phyloP scores from a whole-genome alignment of 345 rosid genomes.

The Eucalyptus grandis region DNA sequence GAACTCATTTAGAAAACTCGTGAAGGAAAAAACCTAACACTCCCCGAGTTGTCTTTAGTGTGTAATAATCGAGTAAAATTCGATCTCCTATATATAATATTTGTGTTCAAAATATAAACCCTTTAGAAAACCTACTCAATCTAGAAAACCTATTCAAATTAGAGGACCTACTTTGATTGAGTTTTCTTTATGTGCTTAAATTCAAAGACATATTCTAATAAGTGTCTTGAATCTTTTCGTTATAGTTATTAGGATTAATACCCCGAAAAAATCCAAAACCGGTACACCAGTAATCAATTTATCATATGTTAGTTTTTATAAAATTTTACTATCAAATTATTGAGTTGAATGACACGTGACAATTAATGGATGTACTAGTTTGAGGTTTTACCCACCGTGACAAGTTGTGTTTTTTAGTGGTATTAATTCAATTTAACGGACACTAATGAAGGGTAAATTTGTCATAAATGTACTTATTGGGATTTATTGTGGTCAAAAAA shows the following conservation, averaged over 20 bases:
- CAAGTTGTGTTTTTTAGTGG: too few species aligned
- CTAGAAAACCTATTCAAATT: not conserved
- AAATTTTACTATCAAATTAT: too few species aligned
- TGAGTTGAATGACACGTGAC: fast-evolving
- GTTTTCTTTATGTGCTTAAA: not conserved
- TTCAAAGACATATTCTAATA: not conserved
- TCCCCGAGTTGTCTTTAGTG: not conserved
- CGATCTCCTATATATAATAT: not conserved
- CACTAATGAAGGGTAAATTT: too few species aligned
- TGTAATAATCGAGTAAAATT: not conserved
- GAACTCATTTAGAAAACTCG: not conserved
- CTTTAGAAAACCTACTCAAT: not conserved
- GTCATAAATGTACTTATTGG: fast-evolving
- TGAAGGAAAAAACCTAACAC: not conserved
- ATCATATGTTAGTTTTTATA: too few species aligned
- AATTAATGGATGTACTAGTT: too few species aligned
- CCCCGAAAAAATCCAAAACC: fast-evolving
- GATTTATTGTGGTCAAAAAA: fast-evolving
- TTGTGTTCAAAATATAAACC: not conserved
- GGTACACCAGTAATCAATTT: fast-evolving
- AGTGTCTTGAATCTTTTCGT: not conserved
- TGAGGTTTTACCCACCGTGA: fast-evolving
- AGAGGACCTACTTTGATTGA: not conserved
- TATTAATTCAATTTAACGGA: too few species aligned
- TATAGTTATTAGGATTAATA: not conserved